phyloP scores from a whole-genome alignment of 805 yeast species.

The Saturnispora hagleri region DNA sequence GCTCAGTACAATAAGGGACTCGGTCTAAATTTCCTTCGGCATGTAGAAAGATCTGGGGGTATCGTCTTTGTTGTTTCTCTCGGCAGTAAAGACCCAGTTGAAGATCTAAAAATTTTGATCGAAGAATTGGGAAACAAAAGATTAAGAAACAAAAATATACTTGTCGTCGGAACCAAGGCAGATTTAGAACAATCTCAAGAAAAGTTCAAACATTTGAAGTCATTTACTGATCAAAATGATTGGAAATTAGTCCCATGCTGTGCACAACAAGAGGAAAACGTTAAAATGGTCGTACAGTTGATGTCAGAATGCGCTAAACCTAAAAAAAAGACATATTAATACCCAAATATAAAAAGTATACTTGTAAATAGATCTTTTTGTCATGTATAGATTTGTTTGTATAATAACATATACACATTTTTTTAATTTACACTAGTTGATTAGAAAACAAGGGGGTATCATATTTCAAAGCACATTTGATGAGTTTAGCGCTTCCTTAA shows the following conservation, averaged over 20 bases:
- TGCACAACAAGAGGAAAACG: slow-evolving; percentile 64
- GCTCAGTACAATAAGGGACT: slow-evolving; percentile 81
- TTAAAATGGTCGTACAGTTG: slow-evolving; percentile 56
- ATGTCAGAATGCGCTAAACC: slow-evolving; percentile 56
- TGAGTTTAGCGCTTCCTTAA: neutral
- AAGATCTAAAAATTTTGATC: slow-evolving; percentile 53
- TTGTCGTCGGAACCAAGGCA: slow-evolving; percentile 92
- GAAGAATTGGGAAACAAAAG: slow-evolving; percentile 64
- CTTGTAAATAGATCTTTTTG: neutral
- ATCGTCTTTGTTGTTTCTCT: slow-evolving; percentile 78
- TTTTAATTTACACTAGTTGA: neutral
- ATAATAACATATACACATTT: neutral
- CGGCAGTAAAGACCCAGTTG: slow-evolving; percentile 56
- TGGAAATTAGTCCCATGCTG: slow-evolving; percentile 84
- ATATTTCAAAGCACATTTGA: neutral
- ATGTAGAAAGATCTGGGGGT: slow-evolving; percentile 86
- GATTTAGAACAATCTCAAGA: slow-evolving; percentile 52
- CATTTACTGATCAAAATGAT: slow-evolving; percentile 31
- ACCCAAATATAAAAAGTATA: neutral
- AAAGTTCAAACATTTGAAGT: slow-evolving; percentile 37
- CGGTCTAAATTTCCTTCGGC: slow-evolving; percentile 89
- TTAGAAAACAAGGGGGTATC: neutral
- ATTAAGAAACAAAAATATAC: slow-evolving; percentile 47
- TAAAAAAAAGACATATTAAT: slow-evolving; percentile 4
- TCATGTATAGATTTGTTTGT: neutral